phyloP scores from a whole-genome alignment of 495 filamentous ascomycete species.

The Aspergillus saccharolyticus region DNA sequence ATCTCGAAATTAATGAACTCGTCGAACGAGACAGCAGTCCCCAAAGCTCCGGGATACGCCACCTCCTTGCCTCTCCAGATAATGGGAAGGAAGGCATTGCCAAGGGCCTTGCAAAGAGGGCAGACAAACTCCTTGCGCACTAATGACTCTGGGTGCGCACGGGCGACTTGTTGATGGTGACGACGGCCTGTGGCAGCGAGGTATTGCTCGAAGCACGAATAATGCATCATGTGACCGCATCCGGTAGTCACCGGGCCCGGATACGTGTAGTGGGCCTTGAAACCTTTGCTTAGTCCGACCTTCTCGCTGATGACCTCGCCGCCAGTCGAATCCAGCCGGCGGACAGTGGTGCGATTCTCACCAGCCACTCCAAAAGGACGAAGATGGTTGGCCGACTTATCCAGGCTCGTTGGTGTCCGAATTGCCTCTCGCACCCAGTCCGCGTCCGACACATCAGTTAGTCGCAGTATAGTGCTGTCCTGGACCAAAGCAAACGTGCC shows the following conservation, averaged over 20 bases:
- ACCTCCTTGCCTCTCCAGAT: constrained; percentile 93
- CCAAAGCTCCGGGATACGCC: constrained; percentile 63
- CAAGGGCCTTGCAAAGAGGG: constrained; percentile 95
- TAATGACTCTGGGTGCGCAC: constrained; percentile 80
- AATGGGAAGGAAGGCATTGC: constrained; percentile 92
- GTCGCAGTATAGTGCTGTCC: constrained; percentile 79
- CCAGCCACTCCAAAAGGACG: constrained; percentile 87
- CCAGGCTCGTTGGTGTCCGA: constrained; percentile 70
- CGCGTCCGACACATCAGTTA: constrained; percentile 73
- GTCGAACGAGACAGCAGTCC: constrained; percentile 54
- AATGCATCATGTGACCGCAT: constrained; percentile 99
- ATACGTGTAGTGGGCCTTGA: constrained; percentile 59
- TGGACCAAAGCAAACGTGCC: constrained; percentile 88
- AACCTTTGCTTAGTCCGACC: constrained; percentile 84
- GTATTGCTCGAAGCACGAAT: constrained; percentile 88
- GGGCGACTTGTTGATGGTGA: constrained; percentile 85
- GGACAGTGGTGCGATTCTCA: constrained; percentile 72
- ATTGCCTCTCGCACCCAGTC: constrained; percentile 82
- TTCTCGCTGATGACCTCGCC: constrained; percentile 65
- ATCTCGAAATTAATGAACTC: constrained; percentile 43
- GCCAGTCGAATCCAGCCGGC: constrained; percentile 68
- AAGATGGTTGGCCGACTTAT: constrained; percentile 72
- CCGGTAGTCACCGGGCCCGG: constrained; percentile 83
- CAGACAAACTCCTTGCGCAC: constrained; percentile 85
- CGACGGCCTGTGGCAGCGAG: constrained; percentile 73